Percentiles rank a stretch among this genome's conserved stretches.
These are phyloP conservation scores for Conoideocrella luteorostrata DNA, from an alignment of 2,329 filamentous ascomycete genomes.

Conservation along the genomic window DNA sequence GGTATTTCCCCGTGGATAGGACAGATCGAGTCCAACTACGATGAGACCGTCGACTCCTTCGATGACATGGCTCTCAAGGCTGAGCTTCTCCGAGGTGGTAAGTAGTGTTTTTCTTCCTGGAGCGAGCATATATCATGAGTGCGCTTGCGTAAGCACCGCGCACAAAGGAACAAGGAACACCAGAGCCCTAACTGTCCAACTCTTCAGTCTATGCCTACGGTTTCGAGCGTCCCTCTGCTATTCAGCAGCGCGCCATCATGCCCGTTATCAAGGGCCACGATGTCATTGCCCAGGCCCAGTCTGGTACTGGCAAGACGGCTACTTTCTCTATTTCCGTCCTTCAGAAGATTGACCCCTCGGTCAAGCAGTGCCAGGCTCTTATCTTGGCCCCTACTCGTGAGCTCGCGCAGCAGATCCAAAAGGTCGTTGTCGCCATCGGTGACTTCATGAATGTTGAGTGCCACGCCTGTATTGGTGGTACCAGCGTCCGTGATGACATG, in stretches of 20 bases:
- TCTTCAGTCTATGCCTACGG: constrained; percentile 86
- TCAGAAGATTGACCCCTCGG: constrained; percentile 92
- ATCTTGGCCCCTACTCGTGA: constrained; percentile 98
- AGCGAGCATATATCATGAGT: background rate
- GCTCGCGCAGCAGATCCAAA: constrained; percentile 98
- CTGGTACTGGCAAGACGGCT: constrained; percentile 98
- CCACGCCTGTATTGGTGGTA: constrained; percentile 98
- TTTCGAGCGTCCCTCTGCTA: constrained; percentile 99
- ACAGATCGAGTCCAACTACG: constrained; percentile 99
- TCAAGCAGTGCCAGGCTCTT: constrained; percentile 97
- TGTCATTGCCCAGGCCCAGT: constrained; percentile 99
- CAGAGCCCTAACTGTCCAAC: constrained; percentile 4
- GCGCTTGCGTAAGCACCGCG: constrained; percentile 5
- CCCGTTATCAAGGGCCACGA: constrained; percentile 99
- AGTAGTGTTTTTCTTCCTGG: constrained; percentile 20
- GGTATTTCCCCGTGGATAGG: constrained; percentile 46
- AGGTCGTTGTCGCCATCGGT: constrained; percentile 96
- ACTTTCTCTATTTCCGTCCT: constrained; percentile 99
- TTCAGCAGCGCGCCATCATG: constrained; percentile 99
- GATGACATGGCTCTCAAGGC: constrained; percentile 96
- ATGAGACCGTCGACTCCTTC: constrained; percentile 99
- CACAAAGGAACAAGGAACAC: background rate
- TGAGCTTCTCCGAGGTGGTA: constrained; percentile 91
- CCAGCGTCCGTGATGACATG: constrained; percentile 97
- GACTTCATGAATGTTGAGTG: constrained; percentile 99